Base-by-base conservation (phyloP, 495 filamentous ascomycete species). In the Daldinia decipiens region DNA sequence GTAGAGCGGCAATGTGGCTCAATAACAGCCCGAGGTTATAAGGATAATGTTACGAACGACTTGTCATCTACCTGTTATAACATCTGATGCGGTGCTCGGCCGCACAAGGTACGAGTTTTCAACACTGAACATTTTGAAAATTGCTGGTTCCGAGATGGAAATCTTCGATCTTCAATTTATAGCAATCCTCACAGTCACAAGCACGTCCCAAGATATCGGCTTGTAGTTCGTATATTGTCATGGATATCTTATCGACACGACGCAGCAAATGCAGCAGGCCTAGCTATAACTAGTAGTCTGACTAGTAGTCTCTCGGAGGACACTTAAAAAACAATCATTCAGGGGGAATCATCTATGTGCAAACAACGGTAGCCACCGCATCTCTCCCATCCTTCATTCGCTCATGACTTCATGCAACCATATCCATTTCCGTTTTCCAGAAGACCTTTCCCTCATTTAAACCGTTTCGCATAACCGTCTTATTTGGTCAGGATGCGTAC, bases 401-500 rank as follows among this genome's bases (percentile, higher is more conserved):
- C 58, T 73, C 70, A 66, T 69, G 70, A 63, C 43, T 31, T 62
- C 70, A 61, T 73, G 19, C 34, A 57, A 47, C 68, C 70, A 59
- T 73, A 59, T 45, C 70, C 64, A 39, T 69, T 57, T 57, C 47
- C 64, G 24, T 56, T 56, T 56, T 31, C 53, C 29, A 34, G 17
- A 31, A 57, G 31, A 15, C 24, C 47, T 43, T 59, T 57, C 62
- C 38, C 24, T 31, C 31, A 40, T 60, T 50, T 29, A 43, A 53
- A 40, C 5, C 47, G 15, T 63, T 43, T 13, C 58, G 53, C 24
- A 31, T 24, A 47, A 47, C 43, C 43, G 21, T 24, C 34, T 51
- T 72, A 77, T 17, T 72, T 72, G 1, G 66, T 64, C n/a, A 79
- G 68, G 29, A 59, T 56, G n/a, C 38, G 63, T 29, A 74, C 74